These are phyloP conservation scores for Pelargonium cotyledonis DNA, from an alignment of 441 rosid species.

Conservation along the genomic window DNA sequence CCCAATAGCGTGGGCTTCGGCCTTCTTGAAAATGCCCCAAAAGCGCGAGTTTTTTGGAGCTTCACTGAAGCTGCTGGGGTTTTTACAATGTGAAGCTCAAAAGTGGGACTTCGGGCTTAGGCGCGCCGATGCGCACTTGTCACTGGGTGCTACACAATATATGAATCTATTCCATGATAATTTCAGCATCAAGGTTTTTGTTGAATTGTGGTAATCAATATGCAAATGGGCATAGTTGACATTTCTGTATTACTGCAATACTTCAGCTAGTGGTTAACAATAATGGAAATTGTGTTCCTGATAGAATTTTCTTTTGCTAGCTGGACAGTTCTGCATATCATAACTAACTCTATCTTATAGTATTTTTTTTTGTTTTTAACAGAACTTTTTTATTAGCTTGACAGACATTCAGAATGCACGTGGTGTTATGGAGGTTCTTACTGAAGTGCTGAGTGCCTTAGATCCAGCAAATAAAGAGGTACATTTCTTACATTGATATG, in stretches of 20 bases:
- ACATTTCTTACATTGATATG: conserved; percentile 21
- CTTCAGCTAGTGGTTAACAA: neutral
- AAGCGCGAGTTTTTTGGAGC: no score
- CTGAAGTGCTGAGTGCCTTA: conserved; percentile 96
- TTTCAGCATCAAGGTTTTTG: no score
- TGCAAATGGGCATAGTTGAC: neutral
- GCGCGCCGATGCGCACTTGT: no score
- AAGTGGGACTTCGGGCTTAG: no score
- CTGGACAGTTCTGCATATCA: neutral
- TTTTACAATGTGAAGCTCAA: no score
- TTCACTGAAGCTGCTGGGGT: no score
- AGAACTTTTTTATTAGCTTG: conserved; percentile 50
- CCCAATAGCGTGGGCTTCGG: no score
- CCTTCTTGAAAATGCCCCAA: no score
- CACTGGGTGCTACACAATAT: no score
- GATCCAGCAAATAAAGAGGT: conserved; percentile 93
- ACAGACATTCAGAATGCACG: conserved; percentile 97
- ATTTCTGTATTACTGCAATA: neutral
- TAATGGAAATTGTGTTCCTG: neutral
- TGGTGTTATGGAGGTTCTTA: conserved; percentile 92
- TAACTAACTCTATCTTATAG: neutral
- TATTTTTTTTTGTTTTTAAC: conserved; percentile 19
- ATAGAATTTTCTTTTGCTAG: neutral
- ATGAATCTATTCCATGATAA: no score
- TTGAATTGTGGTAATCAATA: neutral